Evolutionary conservation across 305 asterid species (phyloP).

Genomic region (Solanum hybrid): DNA sequence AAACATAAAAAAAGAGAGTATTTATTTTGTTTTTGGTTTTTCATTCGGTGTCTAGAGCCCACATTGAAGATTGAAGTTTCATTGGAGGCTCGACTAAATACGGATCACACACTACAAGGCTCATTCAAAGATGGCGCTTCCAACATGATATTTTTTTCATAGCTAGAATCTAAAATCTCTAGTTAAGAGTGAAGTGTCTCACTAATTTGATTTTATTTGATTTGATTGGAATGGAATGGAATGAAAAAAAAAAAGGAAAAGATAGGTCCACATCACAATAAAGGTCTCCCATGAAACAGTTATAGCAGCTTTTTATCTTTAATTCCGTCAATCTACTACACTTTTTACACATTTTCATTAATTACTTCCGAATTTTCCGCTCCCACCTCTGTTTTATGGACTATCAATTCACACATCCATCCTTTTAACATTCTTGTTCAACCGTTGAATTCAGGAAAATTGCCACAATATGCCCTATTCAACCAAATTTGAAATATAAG

Average conservation of each 20-base stretch:
- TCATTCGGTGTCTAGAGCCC: neutral
- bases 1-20: neutral
- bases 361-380: neutral
- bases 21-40: no score
- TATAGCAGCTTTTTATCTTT: neutral
- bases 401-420: neutral
- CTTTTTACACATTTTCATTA: neutral
- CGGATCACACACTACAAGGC: neutral
- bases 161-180: neutral
- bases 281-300: neutral
- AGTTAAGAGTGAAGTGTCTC: no score
- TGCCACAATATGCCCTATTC: no score
- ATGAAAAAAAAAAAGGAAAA: neutral
- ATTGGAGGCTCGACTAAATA: no score
- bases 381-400: neutral
- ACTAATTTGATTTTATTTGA: neutral
- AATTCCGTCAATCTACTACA: neutral
- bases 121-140: fast-evolving
- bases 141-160: no score
- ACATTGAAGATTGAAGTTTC: no score
- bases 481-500: neutral
- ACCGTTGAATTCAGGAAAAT: no score
- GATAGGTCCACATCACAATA: neutral
- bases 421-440: neutral
- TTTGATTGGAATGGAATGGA: neutral